Conservation (phyloP, 148 eudicot species). For the Cornus controversa region DNA sequence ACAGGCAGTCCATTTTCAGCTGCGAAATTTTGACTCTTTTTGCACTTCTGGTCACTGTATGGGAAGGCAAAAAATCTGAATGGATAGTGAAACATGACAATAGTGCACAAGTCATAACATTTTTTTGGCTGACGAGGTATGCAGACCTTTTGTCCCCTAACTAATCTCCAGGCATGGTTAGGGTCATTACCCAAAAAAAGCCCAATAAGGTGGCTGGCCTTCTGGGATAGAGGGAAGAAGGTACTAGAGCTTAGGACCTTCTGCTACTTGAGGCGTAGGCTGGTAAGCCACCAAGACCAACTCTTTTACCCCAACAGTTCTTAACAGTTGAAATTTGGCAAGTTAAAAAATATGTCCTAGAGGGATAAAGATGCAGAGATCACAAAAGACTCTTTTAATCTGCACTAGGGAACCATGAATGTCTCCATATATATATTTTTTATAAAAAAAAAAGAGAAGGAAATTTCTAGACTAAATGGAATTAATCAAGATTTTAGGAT, state of each 20-base stretch:
- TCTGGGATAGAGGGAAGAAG: too few species aligned
- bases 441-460: not conserved
- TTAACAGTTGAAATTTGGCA: not conserved
- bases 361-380: not conserved
- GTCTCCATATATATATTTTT: not conserved
- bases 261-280: too few species aligned
- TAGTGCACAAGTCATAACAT: not conserved
- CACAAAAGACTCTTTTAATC: not conserved
- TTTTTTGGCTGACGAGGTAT: too few species aligned
- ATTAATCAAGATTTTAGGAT: not conserved
- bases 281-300: too few species aligned
- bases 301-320: too few species aligned
- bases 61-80: not conserved
- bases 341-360: not conserved
- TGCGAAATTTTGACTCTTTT: constrained; percentile 53
- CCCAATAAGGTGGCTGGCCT: too few species aligned
- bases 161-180: too few species aligned
- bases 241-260: too few species aligned
- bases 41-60: constrained; percentile 63
- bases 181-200: too few species aligned
- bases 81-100: not conserved
- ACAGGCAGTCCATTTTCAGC: constrained; percentile 62
- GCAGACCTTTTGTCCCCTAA: too few species aligned
- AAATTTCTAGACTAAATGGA: not conserved
- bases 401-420: not conserved